phyloP scores from a whole-genome alignment of 2,329 filamentous ascomycete species.

The Pyrenochaeta sp. region DNA sequence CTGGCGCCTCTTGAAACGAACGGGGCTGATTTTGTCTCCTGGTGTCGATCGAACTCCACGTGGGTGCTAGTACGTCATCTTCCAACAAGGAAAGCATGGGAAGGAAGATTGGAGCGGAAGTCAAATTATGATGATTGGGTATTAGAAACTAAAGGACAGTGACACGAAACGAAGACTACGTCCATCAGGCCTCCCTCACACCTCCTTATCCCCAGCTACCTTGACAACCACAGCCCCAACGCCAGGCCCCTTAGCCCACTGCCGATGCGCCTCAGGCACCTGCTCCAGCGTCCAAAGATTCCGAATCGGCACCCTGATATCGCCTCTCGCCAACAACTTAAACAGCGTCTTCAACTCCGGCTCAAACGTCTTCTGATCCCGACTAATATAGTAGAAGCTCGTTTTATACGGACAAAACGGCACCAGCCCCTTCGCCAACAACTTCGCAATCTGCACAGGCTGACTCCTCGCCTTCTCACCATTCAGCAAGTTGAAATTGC shows the following conservation, averaged over 20 bases:
- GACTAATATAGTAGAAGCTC: conserved; percentile 38
- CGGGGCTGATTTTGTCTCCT: not conserved
- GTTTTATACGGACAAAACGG: conserved; percentile 36
- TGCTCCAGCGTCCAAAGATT: conserved; percentile 37
- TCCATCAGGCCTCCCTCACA: not conserved
- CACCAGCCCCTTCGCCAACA: conserved; percentile 33
- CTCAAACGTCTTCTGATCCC: conserved; percentile 34
- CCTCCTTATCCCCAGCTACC: conserved; percentile 14
- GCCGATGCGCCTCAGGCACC: conserved; percentile 37
- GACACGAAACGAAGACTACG: not conserved
- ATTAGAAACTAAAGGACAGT: not conserved
- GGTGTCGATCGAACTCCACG: not conserved
- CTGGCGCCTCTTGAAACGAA: not conserved
- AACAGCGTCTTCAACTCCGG: conserved; percentile 34
- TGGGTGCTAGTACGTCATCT: not conserved
- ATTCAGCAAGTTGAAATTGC: conserved; percentile 33
- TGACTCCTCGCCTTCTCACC: conserved; percentile 28
- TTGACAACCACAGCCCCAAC: conserved; percentile 39
- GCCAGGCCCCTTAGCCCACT: conserved; percentile 33
- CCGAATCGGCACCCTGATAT: conserved; percentile 38
- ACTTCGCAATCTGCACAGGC: conserved; percentile 27
- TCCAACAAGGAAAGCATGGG: not conserved
- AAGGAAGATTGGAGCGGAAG: too few relatives aligned
- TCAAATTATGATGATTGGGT: not conserved
- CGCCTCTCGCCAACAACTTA: conserved; percentile 23